Base-by-base conservation (phyloP, 495 filamentous ascomycete species). In the Zalerion maritima region DNA sequence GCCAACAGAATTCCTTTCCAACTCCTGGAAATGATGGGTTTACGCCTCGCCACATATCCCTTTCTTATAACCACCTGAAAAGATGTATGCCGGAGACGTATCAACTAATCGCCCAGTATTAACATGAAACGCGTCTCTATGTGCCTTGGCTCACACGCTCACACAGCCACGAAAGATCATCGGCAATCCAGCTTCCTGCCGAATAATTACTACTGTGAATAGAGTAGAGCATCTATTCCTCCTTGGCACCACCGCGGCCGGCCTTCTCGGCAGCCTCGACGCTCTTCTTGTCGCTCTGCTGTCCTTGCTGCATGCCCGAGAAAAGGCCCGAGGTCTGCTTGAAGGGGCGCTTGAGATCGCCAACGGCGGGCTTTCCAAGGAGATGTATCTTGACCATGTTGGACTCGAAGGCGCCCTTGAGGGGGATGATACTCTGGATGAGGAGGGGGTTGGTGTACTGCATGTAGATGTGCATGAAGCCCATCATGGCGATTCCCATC, bases 391-490 rank as follows among this genome's bases (percentile, higher is more conserved):
- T 93, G 57, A 83, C 70, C 47, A 94, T 60, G 64, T 94, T 96
- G 55, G 77, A 62, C 64, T 97, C 89, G 58, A 96, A 68, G 7
- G 82, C 89, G 45, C 78, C 67, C 75, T 97, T 97, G 50, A 96
- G 67, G 18, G 89, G 89, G 52, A 97, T 87, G 67, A 97, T 92
- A 48, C 78, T 85, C 71, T 97, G 89, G 67, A 97, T 91, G 49
- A 96, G 60, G 21, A 97, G 80, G 19, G 89, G 89, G 73, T 94
- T 97, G 62, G 86, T 94, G 78, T 94, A 96, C 58, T 93, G 81
- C 64, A 97, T 75, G 74, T 96, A 96, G 41, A 94, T 37, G 63
- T 94, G 89, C 89, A 97, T 96, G 48, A 94, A 75, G 37, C 57
- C 71, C 89, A 96, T 96, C 89, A 97, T 96, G 45, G 71, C 83